Conservation (phyloP, 169 alveolate genomes). For the Theileria sp. region DNA sequence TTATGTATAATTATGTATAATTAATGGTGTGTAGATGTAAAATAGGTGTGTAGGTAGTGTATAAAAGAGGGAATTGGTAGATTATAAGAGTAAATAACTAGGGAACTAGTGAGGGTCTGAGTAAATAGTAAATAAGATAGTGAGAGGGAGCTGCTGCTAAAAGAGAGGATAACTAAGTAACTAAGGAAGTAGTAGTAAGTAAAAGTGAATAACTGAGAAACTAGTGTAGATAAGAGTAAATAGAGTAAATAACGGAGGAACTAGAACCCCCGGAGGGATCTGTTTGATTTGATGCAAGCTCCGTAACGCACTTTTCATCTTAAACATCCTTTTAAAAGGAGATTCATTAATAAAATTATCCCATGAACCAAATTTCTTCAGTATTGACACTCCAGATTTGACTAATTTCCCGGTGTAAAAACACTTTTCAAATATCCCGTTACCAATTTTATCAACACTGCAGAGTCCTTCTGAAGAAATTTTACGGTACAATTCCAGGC, state of each 20-base stretch:
- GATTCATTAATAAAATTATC: slow-evolving; percentile 34
- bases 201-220: too few relatives aligned
- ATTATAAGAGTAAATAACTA: too few relatives aligned
- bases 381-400: slow-evolving; percentile 70
- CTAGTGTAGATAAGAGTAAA: not conserved
- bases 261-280: not conserved
- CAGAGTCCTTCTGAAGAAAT: slow-evolving; percentile 50
- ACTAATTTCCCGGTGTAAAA: slow-evolving; percentile 69
- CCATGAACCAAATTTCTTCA: slow-evolving; percentile 71
- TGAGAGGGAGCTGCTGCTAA: too few relatives aligned
- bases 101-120: too few relatives aligned
- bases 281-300: not conserved
- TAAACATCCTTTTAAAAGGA: slow-evolving; percentile 40
- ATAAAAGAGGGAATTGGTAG: too few relatives aligned
- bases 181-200: not conserved
- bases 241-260: not conserved
- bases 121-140: too few relatives aligned
- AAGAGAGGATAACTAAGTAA: not conserved
- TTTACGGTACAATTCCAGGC: slow-evolving; percentile 66
- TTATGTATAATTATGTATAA: too few relatives aligned
- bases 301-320: slow-evolving; percentile 26
- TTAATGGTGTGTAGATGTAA: too few relatives aligned
- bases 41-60: too few relatives aligned
- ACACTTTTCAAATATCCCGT: slow-evolving; percentile 67
- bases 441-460: slow-evolving; percentile 45